Base-by-base conservation (phyloP, 768 basidiomycete genomes). In the Chalciporus pseudorubinellus region DNA sequence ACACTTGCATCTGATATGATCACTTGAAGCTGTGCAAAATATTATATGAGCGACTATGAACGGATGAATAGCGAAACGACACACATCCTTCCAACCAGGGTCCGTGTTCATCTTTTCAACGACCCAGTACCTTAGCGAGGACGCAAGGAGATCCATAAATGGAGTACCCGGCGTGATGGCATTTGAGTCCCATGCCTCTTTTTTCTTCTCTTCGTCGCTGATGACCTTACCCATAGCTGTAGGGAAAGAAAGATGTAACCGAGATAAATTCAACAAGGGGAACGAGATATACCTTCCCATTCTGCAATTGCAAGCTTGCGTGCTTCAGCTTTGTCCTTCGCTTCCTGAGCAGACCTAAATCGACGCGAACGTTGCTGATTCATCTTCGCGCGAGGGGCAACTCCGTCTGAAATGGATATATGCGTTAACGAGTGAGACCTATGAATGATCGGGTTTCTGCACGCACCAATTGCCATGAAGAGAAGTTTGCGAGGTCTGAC, bases 81-180 rank as follows among this genome's bases (percentile, higher is more conserved):
- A 34, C 51, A 92, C 92, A 60, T 90, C 82, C 64, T 91, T 92
- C 97, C 97, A 99, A 41, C 93, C 95, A 3, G 93, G 86, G 68
- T 98, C 95, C 0, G 82, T 84, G 61, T 98, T 97, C 72, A 98
- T 83, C 70, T 98, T 98, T 61, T 89, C 81, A 2, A 88, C 90
- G 1, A 98, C 90, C 97, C 97, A 99, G 65, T 98, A 99, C 47
- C 94, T 83, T 48, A 99, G 71, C 5, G 92, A 94, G 14, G 78
- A 62, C 2, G 97, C 92, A 26, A 99, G 77, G 6, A 98, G 77
- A 54, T 87, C 83, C 97, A 99, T 99, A 74, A 99, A 99, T 0
- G 97, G 97, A 16, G 97, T 99, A 2, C 93, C 97, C 13, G 97
- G 97, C 0, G 97, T 99, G 64, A 99, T 99, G 38, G 97, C 97